A percentile compares a stretch with the other conserved stretches of the same genome.
Evolutionary conservation across 2,329 filamentous ascomycete genomes (phyloP).

Genomic region (Trichoderma sp.): DNA sequence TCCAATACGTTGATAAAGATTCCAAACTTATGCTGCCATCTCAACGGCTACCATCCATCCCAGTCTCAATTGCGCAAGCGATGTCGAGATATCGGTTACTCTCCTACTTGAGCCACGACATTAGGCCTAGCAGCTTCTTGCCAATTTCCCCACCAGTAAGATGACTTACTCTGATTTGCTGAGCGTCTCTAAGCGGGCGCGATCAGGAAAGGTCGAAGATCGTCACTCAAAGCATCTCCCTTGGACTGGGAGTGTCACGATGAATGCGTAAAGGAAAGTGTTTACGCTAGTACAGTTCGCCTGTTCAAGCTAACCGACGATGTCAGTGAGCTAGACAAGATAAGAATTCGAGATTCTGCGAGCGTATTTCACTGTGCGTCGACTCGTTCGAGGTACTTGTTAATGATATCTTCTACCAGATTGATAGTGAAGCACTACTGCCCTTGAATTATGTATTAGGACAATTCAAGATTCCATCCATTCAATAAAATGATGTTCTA

Average conservation of each 20-base stretch:
- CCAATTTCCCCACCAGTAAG: neutral
- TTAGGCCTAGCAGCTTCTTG: neutral
- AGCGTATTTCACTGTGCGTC: slow-evolving; percentile 31
- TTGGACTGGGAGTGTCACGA: slow-evolving; percentile 8
- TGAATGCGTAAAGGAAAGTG: slow-evolving; percentile 40
- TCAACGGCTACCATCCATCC: too few relatives aligned
- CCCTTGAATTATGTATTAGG: neutral
- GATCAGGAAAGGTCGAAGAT: neutral
- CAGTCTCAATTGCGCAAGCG: too few relatives aligned
- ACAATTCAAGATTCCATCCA: neutral
- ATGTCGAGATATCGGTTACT: too few relatives aligned
- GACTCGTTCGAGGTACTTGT: slow-evolving; percentile 29
- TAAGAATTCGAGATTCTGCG: slow-evolving; percentile 38
- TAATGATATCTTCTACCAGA: slow-evolving; percentile 28
- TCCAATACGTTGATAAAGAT: too few relatives aligned
- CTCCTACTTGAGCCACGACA: neutral
- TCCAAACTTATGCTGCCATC: too few relatives aligned
- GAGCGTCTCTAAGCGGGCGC: neutral
- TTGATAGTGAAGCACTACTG: neutral
- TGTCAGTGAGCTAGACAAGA: slow-evolving; percentile 33
- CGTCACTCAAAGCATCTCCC: neutral
- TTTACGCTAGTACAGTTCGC: slow-evolving; percentile 38
- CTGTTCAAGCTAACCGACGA: slow-evolving; percentile 37
- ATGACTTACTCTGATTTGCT: neutral
- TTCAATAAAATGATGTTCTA: too few relatives aligned